Evolutionary conservation across 148 eudicot species (phyloP), one percentile per base, ranked within the genome.

Genomic region (Vaccinium darrowii): DNA sequence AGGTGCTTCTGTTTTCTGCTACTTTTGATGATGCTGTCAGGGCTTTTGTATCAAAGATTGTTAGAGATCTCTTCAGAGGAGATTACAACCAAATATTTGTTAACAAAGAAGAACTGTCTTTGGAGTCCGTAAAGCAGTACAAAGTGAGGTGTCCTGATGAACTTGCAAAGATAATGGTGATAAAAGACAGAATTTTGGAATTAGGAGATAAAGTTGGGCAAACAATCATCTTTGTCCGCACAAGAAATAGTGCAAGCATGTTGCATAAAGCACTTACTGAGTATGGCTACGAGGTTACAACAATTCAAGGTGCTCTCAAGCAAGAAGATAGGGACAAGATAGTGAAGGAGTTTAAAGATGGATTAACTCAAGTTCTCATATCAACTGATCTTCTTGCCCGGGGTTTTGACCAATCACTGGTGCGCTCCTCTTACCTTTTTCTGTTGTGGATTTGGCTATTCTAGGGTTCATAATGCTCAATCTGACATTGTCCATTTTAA

Each of bases 311-410:
- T 77, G 97, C 95, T 85, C 92, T 92, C 57, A 86, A 76, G 80
- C 92, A 89, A 87, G 97, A 92, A 52, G 98, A 96, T 49, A 92
- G 98, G 85, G 99, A 96, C 86, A 93, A 89, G 83, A 94, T 94
- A 74, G 93, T 96, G 73, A 90, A 91, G 88, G 99, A 96, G 89
- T 96, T 94, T 69, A 96, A 93, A 86, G 95, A 93, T 76, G 99
- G 98, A 19, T 85, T 96, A 83, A 96, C 99, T 43, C 91, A 94
- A 87, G 98, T 96, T 81, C 94, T 96, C 58, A 92, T 96, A 82
- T 94, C 99, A 33, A 96, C 99, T 67, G 98, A 93, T 93, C 83
- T 96, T 78, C 97, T 96, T 82, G 97, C 99, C 50, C 91, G 98
- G 39, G 99, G 99, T 49, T 96, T 96, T 88, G 99, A 96, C 82